phyloP scores from a whole-genome alignment of 2,329 filamentous ascomycete genomes.

The Pezizomycotina sp. region DNA sequence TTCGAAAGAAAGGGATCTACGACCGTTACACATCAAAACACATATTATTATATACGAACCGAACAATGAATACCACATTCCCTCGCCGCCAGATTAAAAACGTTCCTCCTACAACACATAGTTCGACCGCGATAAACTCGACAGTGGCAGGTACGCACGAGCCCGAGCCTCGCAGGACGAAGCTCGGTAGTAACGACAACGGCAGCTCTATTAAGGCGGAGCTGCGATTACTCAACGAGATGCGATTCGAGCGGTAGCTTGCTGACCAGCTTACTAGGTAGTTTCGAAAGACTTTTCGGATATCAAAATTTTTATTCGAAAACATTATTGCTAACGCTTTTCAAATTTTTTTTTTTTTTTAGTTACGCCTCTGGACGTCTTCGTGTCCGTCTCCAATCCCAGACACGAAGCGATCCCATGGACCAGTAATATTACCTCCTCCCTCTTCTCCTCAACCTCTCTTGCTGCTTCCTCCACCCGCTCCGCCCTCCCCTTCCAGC shows the following conservation, averaged over 20 bases:
- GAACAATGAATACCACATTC: no score
- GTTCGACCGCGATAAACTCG: no score
- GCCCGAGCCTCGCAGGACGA: no score
- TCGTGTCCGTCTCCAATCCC: conserved; percentile 82
- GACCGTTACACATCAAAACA: no score
- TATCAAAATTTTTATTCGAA: conserved; percentile 2
- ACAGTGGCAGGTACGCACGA: no score
- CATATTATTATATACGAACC: no score
- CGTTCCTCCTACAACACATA: no score
- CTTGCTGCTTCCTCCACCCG: conserved; percentile 2
- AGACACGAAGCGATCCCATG: conserved; percentile 39
- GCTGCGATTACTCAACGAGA: no score
- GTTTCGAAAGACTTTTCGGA: conserved; percentile 25
- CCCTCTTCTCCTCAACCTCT: conserved; percentile 4
- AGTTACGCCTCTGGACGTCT: conserved; percentile 95
- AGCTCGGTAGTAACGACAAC: no score
- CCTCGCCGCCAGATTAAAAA: no score
- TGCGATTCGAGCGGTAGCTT: conserved; percentile 77
- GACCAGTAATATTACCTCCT: conserved; percentile 18
- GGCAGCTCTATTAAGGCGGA: no score
- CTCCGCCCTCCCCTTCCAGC: conserved; percentile 32
- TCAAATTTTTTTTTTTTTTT: conserved; percentile 5
- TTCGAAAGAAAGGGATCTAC: no score
- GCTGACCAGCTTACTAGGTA: conserved; percentile 75
- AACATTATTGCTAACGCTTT: conserved; percentile 7